Percentiles rank a stretch among this genome's conserved stretches.
Evolutionary conservation across 2,329 filamentous ascomycete genomes (phyloP).

Genomic region (Blastomyces silverae): DNA sequence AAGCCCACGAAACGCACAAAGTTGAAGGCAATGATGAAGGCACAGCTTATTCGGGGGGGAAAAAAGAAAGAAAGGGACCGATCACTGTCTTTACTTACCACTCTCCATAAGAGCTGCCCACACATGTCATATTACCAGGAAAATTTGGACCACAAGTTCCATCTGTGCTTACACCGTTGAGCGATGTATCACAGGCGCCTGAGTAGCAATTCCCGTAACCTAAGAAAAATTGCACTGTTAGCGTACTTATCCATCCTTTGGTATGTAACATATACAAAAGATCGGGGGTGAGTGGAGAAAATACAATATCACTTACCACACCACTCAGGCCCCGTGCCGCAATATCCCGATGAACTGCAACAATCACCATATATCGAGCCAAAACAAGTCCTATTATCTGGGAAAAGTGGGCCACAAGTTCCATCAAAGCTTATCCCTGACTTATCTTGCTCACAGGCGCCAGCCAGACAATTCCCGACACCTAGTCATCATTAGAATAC

Average conservation of each 20-base stretch:
- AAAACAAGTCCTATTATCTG: constrained; percentile 17
- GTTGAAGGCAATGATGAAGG: not conserved
- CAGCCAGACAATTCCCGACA: constrained; percentile 19
- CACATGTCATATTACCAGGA: constrained; percentile 13
- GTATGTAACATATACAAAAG: not conserved
- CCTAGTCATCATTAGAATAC: constrained; percentile 16
- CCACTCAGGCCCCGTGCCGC: constrained; percentile 2
- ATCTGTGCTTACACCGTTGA: constrained; percentile 7
- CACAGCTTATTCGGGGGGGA: no score
- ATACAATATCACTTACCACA: constrained; percentile 8
- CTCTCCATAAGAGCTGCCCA: constrained; percentile 16
- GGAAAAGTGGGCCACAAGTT: constrained; percentile 19
- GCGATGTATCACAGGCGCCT: constrained; percentile 9
- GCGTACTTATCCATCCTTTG: not conserved
- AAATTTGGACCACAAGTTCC: constrained; percentile 12
- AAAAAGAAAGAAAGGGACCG: no score
- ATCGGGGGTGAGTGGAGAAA: not conserved
- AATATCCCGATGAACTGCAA: not conserved
- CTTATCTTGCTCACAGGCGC: constrained; percentile 16
- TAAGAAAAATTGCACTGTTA: not conserved
- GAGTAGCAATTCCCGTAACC: constrained; percentile 14
- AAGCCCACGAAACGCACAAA: not conserved
- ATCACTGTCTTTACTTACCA: constrained; percentile 16
- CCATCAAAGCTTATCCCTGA: constrained; percentile 17
- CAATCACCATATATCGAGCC: constrained; percentile 17